Conservation (phyloP, 345 rosid species). For the Pugionium cornutum region DNA sequence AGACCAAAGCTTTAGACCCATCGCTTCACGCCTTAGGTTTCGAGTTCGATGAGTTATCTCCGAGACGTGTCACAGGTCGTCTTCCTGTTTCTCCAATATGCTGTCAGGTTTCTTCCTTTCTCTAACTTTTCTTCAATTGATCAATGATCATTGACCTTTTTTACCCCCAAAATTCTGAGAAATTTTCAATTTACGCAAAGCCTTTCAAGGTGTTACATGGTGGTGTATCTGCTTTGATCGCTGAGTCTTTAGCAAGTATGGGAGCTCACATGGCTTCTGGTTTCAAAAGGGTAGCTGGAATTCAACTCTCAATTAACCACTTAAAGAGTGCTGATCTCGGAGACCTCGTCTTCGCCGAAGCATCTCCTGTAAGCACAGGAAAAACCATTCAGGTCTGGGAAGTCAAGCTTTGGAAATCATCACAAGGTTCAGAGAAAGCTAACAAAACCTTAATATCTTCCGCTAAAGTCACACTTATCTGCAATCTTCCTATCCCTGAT, state of each 20-base stretch:
- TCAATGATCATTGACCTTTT: not conserved
- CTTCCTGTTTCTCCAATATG: conserved; percentile 59
- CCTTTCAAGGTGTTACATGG: conserved; percentile 96
- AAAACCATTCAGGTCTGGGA: conserved; percentile 95
- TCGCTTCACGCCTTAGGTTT: conserved; percentile 59
- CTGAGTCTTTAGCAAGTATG: conserved; percentile 82
- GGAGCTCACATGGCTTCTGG: conserved; percentile 93
- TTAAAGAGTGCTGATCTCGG: conserved; percentile 77
- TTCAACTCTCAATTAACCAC: conserved; percentile 82
- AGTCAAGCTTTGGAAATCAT: conserved; percentile 62
- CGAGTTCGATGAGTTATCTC: conserved; percentile 55
- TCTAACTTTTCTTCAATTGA: not conserved
- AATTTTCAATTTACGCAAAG: conserved; percentile 30
- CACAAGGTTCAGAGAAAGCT: conserved; percentile 37
- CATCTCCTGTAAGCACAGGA: conserved; percentile 63
- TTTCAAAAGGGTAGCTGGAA: conserved; percentile 74
- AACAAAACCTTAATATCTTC: conserved; percentile 51
- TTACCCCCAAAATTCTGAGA: not conserved
- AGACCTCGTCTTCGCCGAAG: conserved; percentile 67
- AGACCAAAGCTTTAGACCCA: conserved; percentile 48
- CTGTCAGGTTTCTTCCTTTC: conserved; percentile 53
- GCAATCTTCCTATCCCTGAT: conserved; percentile 76
- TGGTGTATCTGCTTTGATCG: conserved; percentile 87
- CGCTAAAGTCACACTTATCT: conserved; percentile 67
- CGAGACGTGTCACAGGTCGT: conserved; percentile 58